Conservation (phyloP, 495 filamentous ascomycete species). For the Xylaria grammica region DNA sequence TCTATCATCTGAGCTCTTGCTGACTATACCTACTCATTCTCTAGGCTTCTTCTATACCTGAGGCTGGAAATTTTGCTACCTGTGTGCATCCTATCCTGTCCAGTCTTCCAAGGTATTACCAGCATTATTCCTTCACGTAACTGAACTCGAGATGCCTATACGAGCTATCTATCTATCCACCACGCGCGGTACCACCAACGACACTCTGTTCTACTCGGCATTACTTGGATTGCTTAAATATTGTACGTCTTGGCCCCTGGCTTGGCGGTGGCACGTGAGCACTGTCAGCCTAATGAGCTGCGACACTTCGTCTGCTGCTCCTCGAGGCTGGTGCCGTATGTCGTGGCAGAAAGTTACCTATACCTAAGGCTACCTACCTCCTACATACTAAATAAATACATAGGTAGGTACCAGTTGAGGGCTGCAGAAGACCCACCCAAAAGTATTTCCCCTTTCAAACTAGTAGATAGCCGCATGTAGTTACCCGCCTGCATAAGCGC, state of each 20-base stretch:
- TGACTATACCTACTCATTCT: not conserved
- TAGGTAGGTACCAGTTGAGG: too few species aligned
- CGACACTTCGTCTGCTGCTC: not conserved
- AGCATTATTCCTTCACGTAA: not conserved
- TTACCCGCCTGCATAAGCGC: constrained; percentile 7
- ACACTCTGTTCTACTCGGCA: too few species aligned
- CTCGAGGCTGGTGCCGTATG: not conserved
- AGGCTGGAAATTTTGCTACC: constrained; percentile 12
- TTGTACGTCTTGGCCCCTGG: too few species aligned
- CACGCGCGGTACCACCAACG: too few species aligned
- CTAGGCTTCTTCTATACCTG: not conserved
- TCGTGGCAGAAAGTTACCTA: not conserved
- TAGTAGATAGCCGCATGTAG: constrained; percentile 12
- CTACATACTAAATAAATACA: too few species aligned
- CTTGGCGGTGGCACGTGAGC: not conserved
- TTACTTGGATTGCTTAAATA: too few species aligned
- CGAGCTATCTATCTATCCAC: too few species aligned
- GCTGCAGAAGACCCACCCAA: not conserved
- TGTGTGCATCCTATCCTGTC: not conserved
- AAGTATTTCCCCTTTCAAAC: constrained; percentile 7
- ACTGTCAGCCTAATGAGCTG: not conserved
- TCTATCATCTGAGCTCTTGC: not conserved
- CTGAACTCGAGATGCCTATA: too few species aligned
- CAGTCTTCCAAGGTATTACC: not conserved
- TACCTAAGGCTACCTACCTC: too few species aligned